Evolutionary conservation across 1,284 basidiomycete genomes (phyloP).

Genomic region (Cutaneotrichosporon cyanovorans): DNA sequence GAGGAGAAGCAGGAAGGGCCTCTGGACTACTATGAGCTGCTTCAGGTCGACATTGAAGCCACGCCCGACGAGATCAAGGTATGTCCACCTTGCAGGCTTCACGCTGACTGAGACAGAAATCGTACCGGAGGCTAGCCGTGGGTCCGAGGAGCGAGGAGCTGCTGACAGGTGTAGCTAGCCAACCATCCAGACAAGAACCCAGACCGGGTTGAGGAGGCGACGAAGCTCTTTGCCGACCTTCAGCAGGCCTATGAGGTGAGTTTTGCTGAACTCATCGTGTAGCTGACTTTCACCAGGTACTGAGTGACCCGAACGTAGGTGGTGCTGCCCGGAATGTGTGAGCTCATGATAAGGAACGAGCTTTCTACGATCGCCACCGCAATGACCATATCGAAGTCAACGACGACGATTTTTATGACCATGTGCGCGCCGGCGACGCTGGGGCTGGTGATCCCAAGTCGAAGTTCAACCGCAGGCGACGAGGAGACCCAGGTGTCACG

Average conservation of each 20-base stretch:
- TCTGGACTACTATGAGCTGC: constrained; percentile 68
- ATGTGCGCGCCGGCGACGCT: constrained; percentile 61
- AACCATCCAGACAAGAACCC: constrained; percentile 89
- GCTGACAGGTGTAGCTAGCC: constrained; percentile 48
- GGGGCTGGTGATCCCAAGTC: constrained; percentile 44
- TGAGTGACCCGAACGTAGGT: constrained; percentile 83
- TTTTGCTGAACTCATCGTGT: background rate
- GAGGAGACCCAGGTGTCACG: constrained; percentile 70
- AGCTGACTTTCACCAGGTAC: constrained; percentile 55
- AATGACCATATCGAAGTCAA: constrained; percentile 75
- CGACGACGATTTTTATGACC: constrained; percentile 76
- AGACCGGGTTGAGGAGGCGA: constrained; percentile 73
- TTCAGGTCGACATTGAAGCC: constrained; percentile 70
- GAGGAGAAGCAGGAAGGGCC: constrained; percentile 21
- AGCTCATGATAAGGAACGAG: constrained; percentile 65
- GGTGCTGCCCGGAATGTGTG: constrained; percentile 1
- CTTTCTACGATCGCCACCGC: constrained; percentile 96
- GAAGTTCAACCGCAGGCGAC: constrained; percentile 53
- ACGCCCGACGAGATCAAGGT: constrained; percentile 83
- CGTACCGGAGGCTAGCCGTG: constrained; percentile 69
- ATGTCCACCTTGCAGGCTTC: too few relatives aligned
- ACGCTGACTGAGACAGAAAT: constrained; percentile 51
- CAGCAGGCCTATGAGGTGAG: constrained; percentile 90
- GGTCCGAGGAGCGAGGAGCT: background rate
- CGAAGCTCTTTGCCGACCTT: constrained; percentile 74